phyloP scores from a whole-genome alignment of 2,329 filamentous ascomycete species.

The Calonectria hongkongensis region DNA sequence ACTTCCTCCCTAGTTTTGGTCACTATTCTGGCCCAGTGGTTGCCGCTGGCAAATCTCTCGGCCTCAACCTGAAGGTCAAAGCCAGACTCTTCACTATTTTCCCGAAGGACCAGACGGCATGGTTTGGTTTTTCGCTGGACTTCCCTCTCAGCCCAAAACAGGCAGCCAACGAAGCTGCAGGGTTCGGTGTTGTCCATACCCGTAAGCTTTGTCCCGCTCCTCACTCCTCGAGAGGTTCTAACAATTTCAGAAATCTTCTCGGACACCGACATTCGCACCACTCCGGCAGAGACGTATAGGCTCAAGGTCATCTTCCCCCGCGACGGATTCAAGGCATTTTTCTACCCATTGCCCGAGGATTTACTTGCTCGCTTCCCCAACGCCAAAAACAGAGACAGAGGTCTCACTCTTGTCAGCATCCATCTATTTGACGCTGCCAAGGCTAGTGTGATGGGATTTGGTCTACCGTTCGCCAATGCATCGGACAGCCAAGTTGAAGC shows the following conservation, averaged over 20 bases:
- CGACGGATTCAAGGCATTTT: background rate
- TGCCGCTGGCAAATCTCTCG: background rate
- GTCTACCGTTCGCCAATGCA: background rate
- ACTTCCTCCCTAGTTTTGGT: background rate
- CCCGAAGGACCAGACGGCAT: background rate
- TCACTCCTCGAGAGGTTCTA: background rate
- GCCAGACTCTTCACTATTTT: background rate
- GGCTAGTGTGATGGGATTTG: background rate
- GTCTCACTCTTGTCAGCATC: background rate
- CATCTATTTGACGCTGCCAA: background rate
- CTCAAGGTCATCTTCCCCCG: background rate
- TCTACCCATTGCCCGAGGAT: background rate
- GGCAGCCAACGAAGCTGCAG: background rate
- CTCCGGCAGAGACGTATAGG: background rate
- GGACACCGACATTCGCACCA: background rate
- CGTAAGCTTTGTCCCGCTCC: background rate
- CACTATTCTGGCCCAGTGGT: background rate
- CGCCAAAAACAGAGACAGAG: background rate
- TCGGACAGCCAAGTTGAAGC: background rate
- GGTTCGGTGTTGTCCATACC: background rate
- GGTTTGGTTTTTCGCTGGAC: background rate
- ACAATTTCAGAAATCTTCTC: background rate
- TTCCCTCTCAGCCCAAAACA: background rate
- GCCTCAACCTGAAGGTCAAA: background rate
- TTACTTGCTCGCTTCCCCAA: background rate